Evolutionary conservation across 164 flowering plant species (phyloP).

Genomic region (Echeveria elegans): DNA sequence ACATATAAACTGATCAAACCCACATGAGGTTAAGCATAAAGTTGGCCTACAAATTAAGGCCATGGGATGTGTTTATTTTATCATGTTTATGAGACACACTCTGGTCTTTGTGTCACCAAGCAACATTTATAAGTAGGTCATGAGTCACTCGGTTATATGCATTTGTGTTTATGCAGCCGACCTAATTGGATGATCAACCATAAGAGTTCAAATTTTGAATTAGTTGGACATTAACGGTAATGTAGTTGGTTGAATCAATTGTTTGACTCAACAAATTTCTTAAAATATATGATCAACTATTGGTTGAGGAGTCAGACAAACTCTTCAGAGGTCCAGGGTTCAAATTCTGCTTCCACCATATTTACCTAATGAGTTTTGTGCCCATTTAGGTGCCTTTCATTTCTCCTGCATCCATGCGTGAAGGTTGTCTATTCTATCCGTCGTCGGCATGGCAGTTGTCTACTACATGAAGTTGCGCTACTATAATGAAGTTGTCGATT

Average conservation of each 20-base stretch:
- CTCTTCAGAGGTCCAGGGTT: too few relatives aligned
- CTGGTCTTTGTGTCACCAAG: neutral
- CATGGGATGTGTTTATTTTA: neutral
- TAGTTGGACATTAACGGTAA: conserved; percentile 2
- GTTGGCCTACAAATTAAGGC: neutral
- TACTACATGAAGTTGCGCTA: too few relatives aligned
- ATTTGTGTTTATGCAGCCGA: conserved; percentile 1
- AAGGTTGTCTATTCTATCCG: too few relatives aligned
- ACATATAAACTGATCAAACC: neutral
- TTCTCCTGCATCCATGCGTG: too few relatives aligned
- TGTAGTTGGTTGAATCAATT: neutral
- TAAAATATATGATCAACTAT: too few relatives aligned
- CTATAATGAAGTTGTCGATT: too few relatives aligned
- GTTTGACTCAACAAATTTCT: too few relatives aligned
- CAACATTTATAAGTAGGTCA: neutral
- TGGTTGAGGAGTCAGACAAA: too few relatives aligned
- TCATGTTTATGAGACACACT: neutral
- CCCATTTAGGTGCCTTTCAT: too few relatives aligned
- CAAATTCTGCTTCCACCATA: too few relatives aligned
- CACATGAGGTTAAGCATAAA: neutral
- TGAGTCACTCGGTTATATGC: neutral
- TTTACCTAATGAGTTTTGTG: too few relatives aligned
- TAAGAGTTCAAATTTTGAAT: conserved; percentile 5
- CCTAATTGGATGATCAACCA: neutral
- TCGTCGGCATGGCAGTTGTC: too few relatives aligned